Evolutionary conservation across 768 basidiomycete genomes (phyloP).

Genomic region (Paxillus involutus): DNA sequence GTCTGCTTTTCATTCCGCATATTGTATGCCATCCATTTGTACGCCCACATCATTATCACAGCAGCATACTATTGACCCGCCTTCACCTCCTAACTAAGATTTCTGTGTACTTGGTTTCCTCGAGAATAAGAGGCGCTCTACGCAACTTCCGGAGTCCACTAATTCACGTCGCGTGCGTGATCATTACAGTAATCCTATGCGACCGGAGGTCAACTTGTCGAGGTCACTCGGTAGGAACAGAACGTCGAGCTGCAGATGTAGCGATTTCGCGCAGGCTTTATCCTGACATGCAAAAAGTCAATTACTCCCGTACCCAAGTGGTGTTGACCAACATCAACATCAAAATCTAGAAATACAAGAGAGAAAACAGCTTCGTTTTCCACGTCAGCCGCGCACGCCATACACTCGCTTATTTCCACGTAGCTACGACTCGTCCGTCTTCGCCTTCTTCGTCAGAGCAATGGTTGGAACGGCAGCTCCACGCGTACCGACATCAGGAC

Average conservation of each 20-base stretch:
- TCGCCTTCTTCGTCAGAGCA: conserved; percentile 39
- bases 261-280: background rate
- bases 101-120: no score
- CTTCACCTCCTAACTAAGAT: no score
- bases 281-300: background rate
- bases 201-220: background rate
- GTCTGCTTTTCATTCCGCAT: background rate
- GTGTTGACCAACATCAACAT: background rate
- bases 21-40: no score
- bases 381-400: background rate
- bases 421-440: conserved; percentile 34
- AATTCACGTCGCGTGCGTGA: background rate
- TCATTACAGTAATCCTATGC: no score
- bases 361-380: background rate
- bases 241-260: no score
- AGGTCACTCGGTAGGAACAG: no score
- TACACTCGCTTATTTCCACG: background rate
- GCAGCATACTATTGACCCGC: no score
- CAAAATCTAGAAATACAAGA: conserved; percentile 14
- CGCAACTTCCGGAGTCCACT: no score
- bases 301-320: background rate
- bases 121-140: no score
- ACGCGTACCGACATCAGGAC: conserved; percentile 63
- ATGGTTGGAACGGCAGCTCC: conserved; percentile 58
- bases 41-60: no score